A percentile compares a stretch with the other conserved stretches of the same genome.
phyloP scores from a whole-genome alignment of 768 basidiomycete genomes.

The Leucosporidium scottii region DNA sequence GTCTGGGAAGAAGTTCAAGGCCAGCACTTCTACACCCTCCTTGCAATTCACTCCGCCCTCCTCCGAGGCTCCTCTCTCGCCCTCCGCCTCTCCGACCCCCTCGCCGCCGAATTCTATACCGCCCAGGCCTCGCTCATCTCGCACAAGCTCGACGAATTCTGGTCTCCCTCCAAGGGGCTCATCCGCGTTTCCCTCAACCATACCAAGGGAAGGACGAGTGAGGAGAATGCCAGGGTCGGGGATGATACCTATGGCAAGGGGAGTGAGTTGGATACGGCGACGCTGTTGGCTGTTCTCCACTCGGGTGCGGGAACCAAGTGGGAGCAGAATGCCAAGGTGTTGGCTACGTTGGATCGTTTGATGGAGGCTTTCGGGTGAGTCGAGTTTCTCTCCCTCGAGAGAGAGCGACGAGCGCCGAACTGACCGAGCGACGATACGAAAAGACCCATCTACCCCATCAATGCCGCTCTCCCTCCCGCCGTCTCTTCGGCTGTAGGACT shows the following conservation, averaged over 20 bases:
- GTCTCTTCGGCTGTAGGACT: conserved; percentile 10
- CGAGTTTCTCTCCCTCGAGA: too few species aligned
- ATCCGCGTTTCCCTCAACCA: conserved; percentile 27
- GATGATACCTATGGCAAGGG: conserved; percentile 19
- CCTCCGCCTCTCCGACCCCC: conserved; percentile 4
- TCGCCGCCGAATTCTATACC: conserved; percentile 20
- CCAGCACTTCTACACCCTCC: conserved; percentile 36
- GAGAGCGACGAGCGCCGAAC: too few species aligned
- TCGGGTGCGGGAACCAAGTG: conserved; percentile 16
- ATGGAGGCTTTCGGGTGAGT: conserved; percentile 17
- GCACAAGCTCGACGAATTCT: conserved; percentile 27
- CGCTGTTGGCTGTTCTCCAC: conserved; percentile 29
- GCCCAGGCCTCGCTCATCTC: conserved; percentile 18
- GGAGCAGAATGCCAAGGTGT: conserved; percentile 23
- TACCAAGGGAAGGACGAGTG: not conserved
- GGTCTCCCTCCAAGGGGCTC: conserved; percentile 18
- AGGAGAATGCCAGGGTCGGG: not conserved
- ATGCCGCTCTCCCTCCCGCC: conserved; percentile 14
- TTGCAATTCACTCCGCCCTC: conserved; percentile 30
- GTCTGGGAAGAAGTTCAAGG: conserved; percentile 38
- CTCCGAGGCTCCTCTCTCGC: conserved; percentile 30
- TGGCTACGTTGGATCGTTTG: conserved; percentile 24
- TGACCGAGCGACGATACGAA: too few species aligned
- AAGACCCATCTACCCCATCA: conserved; percentile 28
- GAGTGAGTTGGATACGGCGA: conserved; percentile 22